Base-by-base conservation (phyloP, 352 stramenopile species). In the Pythium guiyangense region DNA sequence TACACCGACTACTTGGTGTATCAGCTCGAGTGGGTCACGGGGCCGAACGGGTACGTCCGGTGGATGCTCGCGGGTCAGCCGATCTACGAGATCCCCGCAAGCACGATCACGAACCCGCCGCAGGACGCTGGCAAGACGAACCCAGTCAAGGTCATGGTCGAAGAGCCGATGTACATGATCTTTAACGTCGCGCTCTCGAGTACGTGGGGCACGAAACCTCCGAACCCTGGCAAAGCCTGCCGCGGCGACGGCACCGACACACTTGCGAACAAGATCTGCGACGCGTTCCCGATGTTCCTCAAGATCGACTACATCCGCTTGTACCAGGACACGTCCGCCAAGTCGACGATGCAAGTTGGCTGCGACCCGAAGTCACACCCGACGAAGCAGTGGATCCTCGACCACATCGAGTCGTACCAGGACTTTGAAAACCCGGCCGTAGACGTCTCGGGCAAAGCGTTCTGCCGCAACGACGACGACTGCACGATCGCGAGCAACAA, bases 81-180 rank as follows among this genome's bases (percentile, higher is more conserved):
- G n/a, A n/a, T n/a, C n/a, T n/a, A n/a, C n/a, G n/a, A n/a, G n/a
- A n/a, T n/a, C n/a, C n/a, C n/a, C 5, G 76, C 86, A 0, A 55
- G 75, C 8, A 73, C 73, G n/a, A n/a, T n/a, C n/a, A n/a, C n/a
- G 20, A 64, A 71, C 42, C 64, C 68, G 1, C 76, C 78, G 10
- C 80, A 91, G 46, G 72, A 91, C 46, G 49, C 46, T 0, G 45
- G 47, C 0, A 70, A 82, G 47, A 77, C 49, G 58, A 95, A 73
- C 84, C 88, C 79, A 59, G 84, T 70, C 69, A 96, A 78, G 68
- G 86, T 88, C 58, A 98, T 99, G 78, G 80, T 97, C 27, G 82
- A 95, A 31, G 96, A 99, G 65, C 96, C 96, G 0, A 90, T 96
- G 76, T 98, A 98, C 59, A 64, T 98, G 54, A 86, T 99, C 50